A percentile compares a stretch with the other conserved stretches of the same genome.
Conservation (phyloP, 192 early-diverging fungal genomes). For the Rhizophagus sp. region DNA sequence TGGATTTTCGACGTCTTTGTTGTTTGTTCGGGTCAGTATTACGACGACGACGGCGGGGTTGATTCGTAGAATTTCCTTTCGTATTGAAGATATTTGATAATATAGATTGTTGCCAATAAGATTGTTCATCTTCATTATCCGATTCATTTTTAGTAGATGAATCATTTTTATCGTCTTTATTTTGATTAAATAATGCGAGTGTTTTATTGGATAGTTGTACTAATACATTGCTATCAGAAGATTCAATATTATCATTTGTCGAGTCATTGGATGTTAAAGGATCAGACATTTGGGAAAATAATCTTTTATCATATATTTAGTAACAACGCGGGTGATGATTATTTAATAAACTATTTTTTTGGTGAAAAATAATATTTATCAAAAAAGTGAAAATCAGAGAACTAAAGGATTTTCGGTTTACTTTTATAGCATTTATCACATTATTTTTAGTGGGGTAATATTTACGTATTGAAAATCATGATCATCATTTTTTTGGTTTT, state of each 20-base stretch:
- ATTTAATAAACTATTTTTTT: no score
- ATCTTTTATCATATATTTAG: no score
- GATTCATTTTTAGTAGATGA: not conserved
- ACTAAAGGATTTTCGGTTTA: no score
- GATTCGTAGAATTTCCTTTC: not conserved
- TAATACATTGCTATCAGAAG: not conserved
- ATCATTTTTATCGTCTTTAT: not conserved
- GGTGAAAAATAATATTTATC: no score
- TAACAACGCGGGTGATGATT: no score
- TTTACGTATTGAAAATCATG: no score
- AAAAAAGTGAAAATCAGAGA: no score
- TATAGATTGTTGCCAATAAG: not conserved
- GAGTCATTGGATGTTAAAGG: not conserved
- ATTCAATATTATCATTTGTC: not conserved
- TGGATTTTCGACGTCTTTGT: not conserved
- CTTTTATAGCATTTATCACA: no score
- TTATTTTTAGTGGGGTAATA: no score
- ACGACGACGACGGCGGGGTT: not conserved
- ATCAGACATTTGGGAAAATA: not conserved
- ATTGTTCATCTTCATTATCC: not conserved
- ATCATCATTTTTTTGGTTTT: no score
- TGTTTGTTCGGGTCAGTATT: not conserved
- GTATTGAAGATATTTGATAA: not conserved
- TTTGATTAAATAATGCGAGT: not conserved
- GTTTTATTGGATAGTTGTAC: constrained; percentile 3